phyloP scores from a whole-genome alignment of 169 alveolate species.

The Cryptosporidium bovis region DNA sequence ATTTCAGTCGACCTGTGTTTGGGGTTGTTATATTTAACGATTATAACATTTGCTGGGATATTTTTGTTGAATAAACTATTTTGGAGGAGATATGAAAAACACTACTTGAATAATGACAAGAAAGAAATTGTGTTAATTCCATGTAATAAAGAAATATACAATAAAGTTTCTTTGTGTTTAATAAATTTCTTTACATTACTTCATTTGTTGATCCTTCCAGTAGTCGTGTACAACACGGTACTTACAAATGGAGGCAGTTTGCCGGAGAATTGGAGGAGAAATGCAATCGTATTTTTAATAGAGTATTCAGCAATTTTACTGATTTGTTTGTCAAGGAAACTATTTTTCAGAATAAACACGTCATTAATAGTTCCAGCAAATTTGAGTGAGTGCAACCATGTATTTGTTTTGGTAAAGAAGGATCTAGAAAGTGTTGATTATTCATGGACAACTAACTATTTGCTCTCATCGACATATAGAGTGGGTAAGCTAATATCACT shows the following conservation, averaged over 20 bases:
- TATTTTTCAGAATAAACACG: conserved; percentile 1
- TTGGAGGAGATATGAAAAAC: conserved; percentile 39
- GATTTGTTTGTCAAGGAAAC: conserved; percentile 32
- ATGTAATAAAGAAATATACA: conserved; percentile 15
- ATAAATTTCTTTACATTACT: conserved; percentile 3
- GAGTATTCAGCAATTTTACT: conserved; percentile 9
- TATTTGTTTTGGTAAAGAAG: conserved; percentile 22
- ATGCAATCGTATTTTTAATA: conserved; percentile 40
- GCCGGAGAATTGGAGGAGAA: conserved; percentile 19
- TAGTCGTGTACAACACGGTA: conserved; percentile 24
- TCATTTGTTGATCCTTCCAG: conserved; percentile 12
- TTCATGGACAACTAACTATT: not conserved
- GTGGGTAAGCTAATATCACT: not conserved
- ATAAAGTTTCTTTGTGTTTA: not conserved
- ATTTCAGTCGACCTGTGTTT: conserved; percentile 15
- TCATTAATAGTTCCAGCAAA: conserved; percentile 17
- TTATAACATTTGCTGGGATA: not conserved
- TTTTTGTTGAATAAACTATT: conserved; percentile 5
- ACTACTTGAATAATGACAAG: not conserved
- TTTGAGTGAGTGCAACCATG: conserved; percentile 33
- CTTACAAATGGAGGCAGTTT: conserved; percentile 3
- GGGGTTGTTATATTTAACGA: not conserved
- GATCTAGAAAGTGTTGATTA: not conserved
- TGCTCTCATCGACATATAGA: not conserved
- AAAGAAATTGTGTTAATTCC: conserved; percentile 29